Evolutionary conservation across 2,329 filamentous ascomycete genomes (phyloP).

Genomic region (Sphaerulina musiva): DNA sequence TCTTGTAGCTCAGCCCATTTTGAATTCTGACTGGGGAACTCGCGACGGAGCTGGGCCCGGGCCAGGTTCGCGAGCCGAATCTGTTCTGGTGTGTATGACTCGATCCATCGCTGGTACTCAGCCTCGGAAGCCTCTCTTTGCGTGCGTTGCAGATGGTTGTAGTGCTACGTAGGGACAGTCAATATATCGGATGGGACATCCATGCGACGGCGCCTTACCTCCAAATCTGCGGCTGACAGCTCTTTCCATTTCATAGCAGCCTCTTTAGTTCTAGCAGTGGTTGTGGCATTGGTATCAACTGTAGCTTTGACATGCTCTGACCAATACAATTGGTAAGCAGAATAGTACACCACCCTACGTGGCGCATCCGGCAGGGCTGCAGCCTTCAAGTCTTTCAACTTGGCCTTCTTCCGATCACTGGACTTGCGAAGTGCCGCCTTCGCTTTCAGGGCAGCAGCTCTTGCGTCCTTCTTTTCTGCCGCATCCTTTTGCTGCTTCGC

Average conservation of each 20-base stretch:
- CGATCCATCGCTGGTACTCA: constrained; percentile 50
- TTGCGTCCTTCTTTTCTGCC: constrained; percentile 18
- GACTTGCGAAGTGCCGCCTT: constrained; percentile 9
- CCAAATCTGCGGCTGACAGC: constrained; percentile 39
- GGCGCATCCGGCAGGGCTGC: constrained; percentile 35
- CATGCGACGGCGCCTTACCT: constrained; percentile 33
- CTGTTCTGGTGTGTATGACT: constrained; percentile 49
- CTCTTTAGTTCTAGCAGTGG: constrained; percentile 35
- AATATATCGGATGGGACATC: not conserved
- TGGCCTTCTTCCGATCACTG: constrained; percentile 23
- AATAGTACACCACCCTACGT: not conserved
- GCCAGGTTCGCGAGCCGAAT: constrained; percentile 56
- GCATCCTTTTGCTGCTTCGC: constrained; percentile 21
- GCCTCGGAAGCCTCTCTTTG: constrained; percentile 41
- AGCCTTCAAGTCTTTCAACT: constrained; percentile 33
- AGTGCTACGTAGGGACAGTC: constrained; percentile 39
- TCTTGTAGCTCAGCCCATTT: constrained; percentile 44
- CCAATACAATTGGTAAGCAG: constrained; percentile 29
- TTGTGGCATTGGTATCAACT: not conserved
- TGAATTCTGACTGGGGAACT: constrained; percentile 5
- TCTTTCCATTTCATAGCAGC: constrained; percentile 43
- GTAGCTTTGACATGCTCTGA: constrained; percentile 21
- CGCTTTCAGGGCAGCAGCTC: constrained; percentile 9
- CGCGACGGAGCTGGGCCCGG: constrained; percentile 36
- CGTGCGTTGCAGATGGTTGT: constrained; percentile 46